Evolutionary conservation across 148 eudicot species (phyloP).

Genomic region (Dianthus caryophyllus): DNA sequence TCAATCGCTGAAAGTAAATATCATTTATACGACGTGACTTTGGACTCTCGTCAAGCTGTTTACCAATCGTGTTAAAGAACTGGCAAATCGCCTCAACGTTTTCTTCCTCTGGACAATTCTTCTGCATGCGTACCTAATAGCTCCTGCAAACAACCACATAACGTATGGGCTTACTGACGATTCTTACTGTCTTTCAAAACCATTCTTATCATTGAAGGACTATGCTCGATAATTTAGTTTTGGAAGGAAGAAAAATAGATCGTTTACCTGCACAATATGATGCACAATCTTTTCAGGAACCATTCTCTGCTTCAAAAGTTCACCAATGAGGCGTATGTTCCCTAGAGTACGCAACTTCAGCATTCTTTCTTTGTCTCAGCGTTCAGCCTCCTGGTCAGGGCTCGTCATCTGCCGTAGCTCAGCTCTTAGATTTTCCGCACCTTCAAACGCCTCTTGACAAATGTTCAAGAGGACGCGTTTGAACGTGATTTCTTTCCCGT

Average conservation of each 20-base stretch:
- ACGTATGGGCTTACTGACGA: neutral
- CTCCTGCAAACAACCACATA: constrained; percentile 38
- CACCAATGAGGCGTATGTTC: constrained; percentile 95
- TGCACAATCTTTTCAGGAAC: constrained; percentile 96
- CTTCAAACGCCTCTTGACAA: constrained; percentile 98
- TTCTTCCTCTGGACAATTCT: constrained; percentile 84
- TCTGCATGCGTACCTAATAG: constrained; percentile 75
- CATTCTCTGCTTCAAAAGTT: constrained; percentile 98
- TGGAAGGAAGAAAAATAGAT: too few relatives aligned
- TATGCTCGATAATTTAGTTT: too few relatives aligned
- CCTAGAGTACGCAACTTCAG: constrained; percentile 92
- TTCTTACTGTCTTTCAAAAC: neutral
- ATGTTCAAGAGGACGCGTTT: constrained; percentile 81
- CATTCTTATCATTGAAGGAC: too few relatives aligned
- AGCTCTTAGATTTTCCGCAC: constrained; percentile 69
- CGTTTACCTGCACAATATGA: constrained; percentile 82
- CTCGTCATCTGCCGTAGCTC: constrained; percentile 71
- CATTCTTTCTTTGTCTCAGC: constrained; percentile 82
- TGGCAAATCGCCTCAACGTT: constrained; percentile 92
- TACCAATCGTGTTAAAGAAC: constrained; percentile 85
- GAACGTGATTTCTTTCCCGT: constrained; percentile 75
- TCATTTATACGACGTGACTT: constrained; percentile 72
- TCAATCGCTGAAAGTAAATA: constrained; percentile 55
- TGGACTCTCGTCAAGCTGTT: constrained; percentile 79
- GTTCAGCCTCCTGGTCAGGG: constrained; percentile 86